Base-by-base conservation (phyloP, 2,329 filamentous ascomycete species). In the Tolypocladium paradoxum region DNA sequence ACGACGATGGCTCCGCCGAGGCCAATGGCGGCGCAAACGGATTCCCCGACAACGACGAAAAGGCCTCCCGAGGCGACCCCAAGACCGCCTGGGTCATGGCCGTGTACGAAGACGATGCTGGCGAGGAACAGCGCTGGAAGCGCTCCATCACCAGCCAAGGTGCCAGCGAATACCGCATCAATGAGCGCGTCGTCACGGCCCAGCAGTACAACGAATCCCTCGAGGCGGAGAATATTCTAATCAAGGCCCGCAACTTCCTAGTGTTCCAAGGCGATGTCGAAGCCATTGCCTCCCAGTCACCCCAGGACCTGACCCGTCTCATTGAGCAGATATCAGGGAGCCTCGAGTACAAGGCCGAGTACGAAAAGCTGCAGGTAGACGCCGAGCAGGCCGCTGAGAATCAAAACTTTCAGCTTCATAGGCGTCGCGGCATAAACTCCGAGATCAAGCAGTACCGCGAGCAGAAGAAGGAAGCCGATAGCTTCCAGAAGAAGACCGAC, bases 81-180 rank as follows among this genome's bases (percentile, higher is more conserved):
- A 93, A 91, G 68, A 93, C 85, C 3, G 95, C 93, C 3, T 99
- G 92, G 92, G 95, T 99, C 16, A 97, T 96, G 90, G 93, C 93
- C 33, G 92, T 99, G 18, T 99, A 97, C 69, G 91, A 96, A 67
- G 93, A 99, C 65, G 93, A 99, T 67, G 90, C 90, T 2, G 92
- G 90, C 48, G 89, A 96, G 64, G 90, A 95, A 69, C 91, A 96
- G 66, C 84, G 85, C 60, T 99, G 93, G 93, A 96, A 96, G 73
- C 88, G 93, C 56, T 86, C 84, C 60, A 99, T 99, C 68, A 97
- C 91, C 4, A 89, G 80, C 61, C 79, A 84, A 57, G 93, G 93
- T 48, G 84, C 85, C 31, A 96, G 91, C 75, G 92, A 97, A 70
- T 99, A 97, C 70, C 86, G 92, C 56, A 96, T 99, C 76, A 97